Percentiles rank a stretch among this genome's conserved stretches.
phyloP scores from a whole-genome alignment of 1,284 basidiomycete species.

The Volvariella volvacea region DNA sequence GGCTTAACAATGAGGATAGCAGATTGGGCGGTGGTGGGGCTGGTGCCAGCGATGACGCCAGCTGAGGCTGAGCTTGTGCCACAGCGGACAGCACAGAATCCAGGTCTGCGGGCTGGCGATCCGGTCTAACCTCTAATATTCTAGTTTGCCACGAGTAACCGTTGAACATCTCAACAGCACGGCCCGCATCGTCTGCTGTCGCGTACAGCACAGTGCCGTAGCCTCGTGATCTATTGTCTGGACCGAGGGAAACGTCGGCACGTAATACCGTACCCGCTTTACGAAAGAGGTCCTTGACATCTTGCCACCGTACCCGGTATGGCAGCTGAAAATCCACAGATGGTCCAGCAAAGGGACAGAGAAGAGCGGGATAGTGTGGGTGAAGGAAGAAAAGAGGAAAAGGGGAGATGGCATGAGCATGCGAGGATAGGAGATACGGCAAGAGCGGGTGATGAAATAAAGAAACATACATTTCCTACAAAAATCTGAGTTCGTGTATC shows the following conservation, averaged over 20 bases:
- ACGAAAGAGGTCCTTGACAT: constrained; percentile 95
- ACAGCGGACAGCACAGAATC: constrained; percentile 13
- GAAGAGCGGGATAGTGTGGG: background rate
- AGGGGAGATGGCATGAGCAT: constrained; percentile 11
- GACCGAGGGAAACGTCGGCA: constrained; percentile 89
- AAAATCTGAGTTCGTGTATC: constrained; percentile 91
- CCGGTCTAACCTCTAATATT: constrained; percentile 83
- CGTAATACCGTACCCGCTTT: constrained; percentile 92
- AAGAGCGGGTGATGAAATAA: constrained; percentile 4
- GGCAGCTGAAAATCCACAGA: constrained; percentile 62
- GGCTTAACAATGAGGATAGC: too few relatives aligned
- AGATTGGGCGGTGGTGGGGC: too few relatives aligned
- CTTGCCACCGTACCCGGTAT: constrained; percentile 93
- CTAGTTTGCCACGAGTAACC: constrained; percentile 90
- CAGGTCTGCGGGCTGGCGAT: constrained; percentile 56
- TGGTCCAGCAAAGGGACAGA: background rate
- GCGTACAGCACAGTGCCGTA: constrained; percentile 93
- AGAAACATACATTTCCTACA: constrained; percentile 72
- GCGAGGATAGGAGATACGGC: constrained; percentile 3
- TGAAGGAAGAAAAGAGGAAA: background rate
- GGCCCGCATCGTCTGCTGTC: constrained; percentile 85
- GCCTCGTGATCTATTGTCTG: constrained; percentile 88
- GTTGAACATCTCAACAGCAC: constrained; percentile 87
- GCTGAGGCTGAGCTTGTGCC: too few relatives aligned
- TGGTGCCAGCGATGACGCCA: too few relatives aligned